Conservation (phyloP, 2,329 filamentous ascomycete species). For the Colletotrichum sp. region DNA sequence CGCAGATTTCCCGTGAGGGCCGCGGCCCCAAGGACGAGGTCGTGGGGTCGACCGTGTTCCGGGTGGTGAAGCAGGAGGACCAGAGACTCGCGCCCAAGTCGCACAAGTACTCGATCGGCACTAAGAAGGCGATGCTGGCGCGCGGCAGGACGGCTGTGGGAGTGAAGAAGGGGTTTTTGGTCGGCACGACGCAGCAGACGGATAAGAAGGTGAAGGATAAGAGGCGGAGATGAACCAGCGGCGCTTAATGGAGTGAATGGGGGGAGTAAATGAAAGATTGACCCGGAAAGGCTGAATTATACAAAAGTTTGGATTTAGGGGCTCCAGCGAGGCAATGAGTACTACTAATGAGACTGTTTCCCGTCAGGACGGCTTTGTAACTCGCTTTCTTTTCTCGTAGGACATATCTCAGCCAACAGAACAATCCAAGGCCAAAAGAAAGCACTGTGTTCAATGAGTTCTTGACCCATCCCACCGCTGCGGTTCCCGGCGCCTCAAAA, state of each 20-base stretch:
- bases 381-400: not conserved
- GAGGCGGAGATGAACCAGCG: not conserved
- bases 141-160: slow-evolving; percentile 46
- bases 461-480: not conserved
- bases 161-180: slow-evolving; percentile 50
- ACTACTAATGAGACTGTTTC: not conserved
- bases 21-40: slow-evolving; percentile 45
- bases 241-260: not conserved
- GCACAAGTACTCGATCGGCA: slow-evolving; percentile 44
- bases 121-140: slow-evolving; percentile 50
- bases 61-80: slow-evolving; percentile 52
- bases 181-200: slow-evolving; percentile 16
- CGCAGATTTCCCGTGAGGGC: slow-evolving; percentile 39
- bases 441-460: not conserved
- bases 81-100: slow-evolving; percentile 53
- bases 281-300: not conserved
- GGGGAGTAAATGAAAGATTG: not conserved
- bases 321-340: not conserved
- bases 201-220: not conserved
- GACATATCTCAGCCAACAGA: not conserved
- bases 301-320: slow-evolving; percentile 14
- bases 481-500: not conserved
- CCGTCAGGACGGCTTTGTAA: not conserved
- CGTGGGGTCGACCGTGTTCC: slow-evolving; percentile 60
- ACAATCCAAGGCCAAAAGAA: not conserved